Base-by-base conservation (phyloP, 768 basidiomycete species). In the Lactifluus subvellereus region DNA sequence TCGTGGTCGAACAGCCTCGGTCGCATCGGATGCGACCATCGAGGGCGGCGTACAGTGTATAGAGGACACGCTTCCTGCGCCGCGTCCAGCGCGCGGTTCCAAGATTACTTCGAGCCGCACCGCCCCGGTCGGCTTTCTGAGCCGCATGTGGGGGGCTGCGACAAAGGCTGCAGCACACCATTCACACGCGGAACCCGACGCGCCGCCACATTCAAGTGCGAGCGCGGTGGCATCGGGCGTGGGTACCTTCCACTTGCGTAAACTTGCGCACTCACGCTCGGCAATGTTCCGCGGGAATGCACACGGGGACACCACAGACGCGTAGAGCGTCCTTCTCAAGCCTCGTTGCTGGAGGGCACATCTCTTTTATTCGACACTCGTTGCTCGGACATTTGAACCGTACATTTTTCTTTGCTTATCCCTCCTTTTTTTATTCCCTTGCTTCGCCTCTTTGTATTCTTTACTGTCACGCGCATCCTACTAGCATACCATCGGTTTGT, bases 101-200 rank as follows among this genome's bases (percentile, higher is more conserved):
- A 64, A 68, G 54, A 71, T 67, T 22, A 33, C 68, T n/a, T 49
- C 64, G 59, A 71, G 69, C 64, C 65, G 67, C 18, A 72, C 72
- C 11, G 67, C 72, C 57, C 70, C 72, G 6, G 59, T 78, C 10
- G 78, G 81, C 27, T 86, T 89, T 71, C 76, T 89, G 54, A 88
- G 84, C 67, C 80, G 88, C 33, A 87, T 89, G 85, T 88, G 87
- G 84, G 88, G 81, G 40, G 84, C 82, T 11, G 84, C 85, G 54
- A 81, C 74, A 30, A 79, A 80, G 70, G 67, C 65, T 3, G 72
- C 70, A 38, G 58, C 48, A 7, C 53, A 64, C 22, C 63, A 64
- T 48, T 45, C 58, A 33, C 53, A 59, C 5, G 45, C 62, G 22
- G 65, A 71, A 51, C n/a, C 54, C 14, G 63, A 60, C 33, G 27